Evolutionary conservation across 257 asterid species (phyloP), one percentile per base, ranked within the genome.

Genomic region (Solanum etuberosum): DNA sequence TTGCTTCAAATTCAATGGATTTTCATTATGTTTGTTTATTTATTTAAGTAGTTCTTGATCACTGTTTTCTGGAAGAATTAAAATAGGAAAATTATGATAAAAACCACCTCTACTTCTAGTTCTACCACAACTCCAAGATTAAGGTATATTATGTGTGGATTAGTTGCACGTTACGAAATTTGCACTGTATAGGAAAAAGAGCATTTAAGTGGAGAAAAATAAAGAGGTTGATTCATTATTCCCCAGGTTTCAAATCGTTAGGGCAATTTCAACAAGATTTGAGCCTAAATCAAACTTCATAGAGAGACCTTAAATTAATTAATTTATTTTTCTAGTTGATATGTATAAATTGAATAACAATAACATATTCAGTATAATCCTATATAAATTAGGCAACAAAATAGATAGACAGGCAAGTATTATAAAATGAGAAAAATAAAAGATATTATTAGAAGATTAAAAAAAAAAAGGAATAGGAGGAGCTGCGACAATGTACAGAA

Each of bases 1-100:
- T 42, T 34, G 43, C 14, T 20, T 34, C 23, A 78, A 43, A 21
- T 59, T 73, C 31, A 61, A 34, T 59, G 77, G 34, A 57, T 35
- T n/a, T 14, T 80, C 5, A 80, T 9, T 46, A 9, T 54, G 8
- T 9, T 38, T 34, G 11, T 70, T 59, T 13, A 32, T 83, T 59
- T 3, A 23, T 32, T 73, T 83, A 37, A 38, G 65, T 46, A 18
- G 38, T 27, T 57, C 35, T 1, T 42, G 4, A 25, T 80, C 27
- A 57, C 5, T 57, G 0, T 3, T 87, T 94, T 91, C 93, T 93
- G 95, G 95, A 83, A 90, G 87, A 88, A 86, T 63, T 54, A 92
- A 54, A 54, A 57, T 57, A 57, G 94, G 88, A 92, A 93, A 87
- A 92, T 93, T 87, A 74, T 88, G 90, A 88, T 86, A 88, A 86